Evolutionary conservation across 371 early-diverging fungal genomes (phyloP), one percentile per base, ranked within the genome.

Genomic region (Edhazardia aedis): DNA sequence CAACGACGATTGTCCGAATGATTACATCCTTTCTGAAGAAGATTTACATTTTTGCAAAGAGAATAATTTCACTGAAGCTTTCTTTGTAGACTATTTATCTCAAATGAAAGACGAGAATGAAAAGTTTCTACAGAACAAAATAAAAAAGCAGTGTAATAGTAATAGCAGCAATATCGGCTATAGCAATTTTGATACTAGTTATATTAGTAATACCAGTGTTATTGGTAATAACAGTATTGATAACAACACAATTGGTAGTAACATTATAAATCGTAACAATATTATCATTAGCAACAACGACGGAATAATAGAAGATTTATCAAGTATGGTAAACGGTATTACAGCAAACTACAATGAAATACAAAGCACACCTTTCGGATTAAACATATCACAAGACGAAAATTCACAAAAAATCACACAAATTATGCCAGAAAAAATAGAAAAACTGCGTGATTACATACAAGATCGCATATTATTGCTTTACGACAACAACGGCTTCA

Each of bases 1-100:
- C 37, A 4, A 16, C 26, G 52, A 51, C 43, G 67, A 67, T 54
- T 48, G 40, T 0, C 27, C 40, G n/a, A 67, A 60, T 47, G 43
- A 58, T 19, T 63, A 56, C 53, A 45, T 59, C 30, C 18, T 55
- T 0, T 22, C 11, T 23, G 37, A 56, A 23, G 27, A 43, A 7
- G 65, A 65, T 28, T 22, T 47, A n/a, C 43, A 48, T 33, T 18
- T 29, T 6, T 38, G 30, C 9, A 49, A 51, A 40, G 27, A 44
- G 11, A 3, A 6, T 14, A 24, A 37, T 7, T 48, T 56, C 16
- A 18, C 9, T 19, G n/a, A n/a, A n/a, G n/a, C n/a, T n/a, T n/a
- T n/a, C n/a, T n/a, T n/a, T n/a, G n/a, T n/a, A n/a, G n/a, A n/a
- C n/a, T n/a, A n/a, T n/a, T n/a, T n/a, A n/a, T n/a, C n/a, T n/a